phyloP scores from a whole-genome alignment of 1,284 basidiomycete species.

The Chalciporus sp. region DNA sequence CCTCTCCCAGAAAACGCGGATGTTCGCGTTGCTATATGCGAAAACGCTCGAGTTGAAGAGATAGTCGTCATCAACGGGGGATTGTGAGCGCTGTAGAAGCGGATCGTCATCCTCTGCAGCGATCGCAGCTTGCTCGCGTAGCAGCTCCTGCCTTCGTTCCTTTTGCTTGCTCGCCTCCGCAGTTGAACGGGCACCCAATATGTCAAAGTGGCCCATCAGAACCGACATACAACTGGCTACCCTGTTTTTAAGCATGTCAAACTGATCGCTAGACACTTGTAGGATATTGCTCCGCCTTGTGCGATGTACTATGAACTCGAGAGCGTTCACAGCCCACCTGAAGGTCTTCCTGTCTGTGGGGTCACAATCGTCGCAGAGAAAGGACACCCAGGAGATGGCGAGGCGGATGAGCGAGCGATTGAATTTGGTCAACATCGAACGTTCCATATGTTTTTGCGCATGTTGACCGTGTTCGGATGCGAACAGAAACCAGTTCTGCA shows the following conservation, averaged over 20 bases:
- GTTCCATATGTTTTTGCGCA: constrained; percentile 87
- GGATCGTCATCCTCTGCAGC: constrained; percentile 52
- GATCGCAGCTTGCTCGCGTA: constrained; percentile 62
- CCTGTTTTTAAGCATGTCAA: constrained; percentile 86
- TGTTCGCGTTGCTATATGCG: constrained; percentile 61
- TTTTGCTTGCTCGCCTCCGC: constrained; percentile 89
- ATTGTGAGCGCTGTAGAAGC: constrained; percentile 39
- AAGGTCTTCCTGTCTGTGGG: constrained; percentile 96
- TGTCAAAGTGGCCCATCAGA: constrained; percentile 97
- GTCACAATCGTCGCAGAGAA: constrained; percentile 98
- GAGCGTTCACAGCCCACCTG: constrained; percentile 96
- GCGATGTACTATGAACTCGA: constrained; percentile 91
- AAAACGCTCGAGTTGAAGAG: constrained; percentile 39
- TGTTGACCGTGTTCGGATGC: constrained; percentile 95
- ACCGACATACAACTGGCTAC: constrained; percentile 97
- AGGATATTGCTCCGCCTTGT: constrained; percentile 93
- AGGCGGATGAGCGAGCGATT: constrained; percentile 83
- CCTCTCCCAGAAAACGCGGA: constrained; percentile 75
- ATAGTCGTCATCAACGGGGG: constrained; percentile 40
- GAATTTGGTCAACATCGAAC: constrained; percentile 70
- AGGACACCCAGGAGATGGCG: constrained; percentile 96
- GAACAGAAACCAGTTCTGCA: constrained; percentile 96
- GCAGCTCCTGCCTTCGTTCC: constrained; percentile 76
- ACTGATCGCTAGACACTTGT: constrained; percentile 86
- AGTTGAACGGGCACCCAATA: constrained; percentile 89